Conservation (phyloP, 2,329 filamentous ascomycete species). For the Ophiostoma tasmaniense region DNA sequence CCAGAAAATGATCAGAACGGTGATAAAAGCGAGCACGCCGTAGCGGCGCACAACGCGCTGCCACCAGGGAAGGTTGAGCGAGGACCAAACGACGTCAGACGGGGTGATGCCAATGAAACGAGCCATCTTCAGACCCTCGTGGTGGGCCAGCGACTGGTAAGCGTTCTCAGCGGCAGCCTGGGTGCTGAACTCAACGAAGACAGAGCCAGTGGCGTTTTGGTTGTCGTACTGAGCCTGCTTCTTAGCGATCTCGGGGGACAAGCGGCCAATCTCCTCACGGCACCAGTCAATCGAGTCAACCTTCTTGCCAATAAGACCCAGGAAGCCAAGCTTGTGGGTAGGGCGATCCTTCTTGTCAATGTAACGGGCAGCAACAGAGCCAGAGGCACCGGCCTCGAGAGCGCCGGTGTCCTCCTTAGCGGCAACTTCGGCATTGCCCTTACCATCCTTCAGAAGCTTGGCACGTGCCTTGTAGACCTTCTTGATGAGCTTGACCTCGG, state of each 20-base stretch:
- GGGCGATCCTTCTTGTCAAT: constrained; percentile 65
- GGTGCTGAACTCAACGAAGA: constrained; percentile 82
- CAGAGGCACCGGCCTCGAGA: constrained; percentile 57
- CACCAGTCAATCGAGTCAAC: constrained; percentile 93
- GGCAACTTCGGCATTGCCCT: background rate
- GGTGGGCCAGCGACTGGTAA: constrained; percentile 78
- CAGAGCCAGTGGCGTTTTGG: constrained; percentile 59
- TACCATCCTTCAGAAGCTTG: constrained; percentile 49
- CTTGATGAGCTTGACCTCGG: constrained; percentile 79
- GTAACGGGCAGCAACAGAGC: constrained; percentile 65
- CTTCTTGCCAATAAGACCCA: constrained; percentile 70
- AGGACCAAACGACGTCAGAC: constrained; percentile 77
- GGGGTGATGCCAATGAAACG: constrained; percentile 78
- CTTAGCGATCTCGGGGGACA: constrained; percentile 62
- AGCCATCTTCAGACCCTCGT: constrained; percentile 78
- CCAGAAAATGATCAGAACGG: constrained; percentile 81
- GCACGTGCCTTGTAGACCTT: constrained; percentile 63
- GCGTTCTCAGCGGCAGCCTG: constrained; percentile 80
- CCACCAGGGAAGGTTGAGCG: constrained; percentile 79
- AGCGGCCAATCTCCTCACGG: constrained; percentile 64
- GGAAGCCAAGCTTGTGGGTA: constrained; percentile 59
- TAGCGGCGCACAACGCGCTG: constrained; percentile 67
- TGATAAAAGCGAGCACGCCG: constrained; percentile 61
- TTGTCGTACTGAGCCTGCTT: constrained; percentile 58
- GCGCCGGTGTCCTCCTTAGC: constrained; percentile 26